Conservation (phyloP, 352 stramenopile genomes). For the Aphanomyces euteiches region DNA sequence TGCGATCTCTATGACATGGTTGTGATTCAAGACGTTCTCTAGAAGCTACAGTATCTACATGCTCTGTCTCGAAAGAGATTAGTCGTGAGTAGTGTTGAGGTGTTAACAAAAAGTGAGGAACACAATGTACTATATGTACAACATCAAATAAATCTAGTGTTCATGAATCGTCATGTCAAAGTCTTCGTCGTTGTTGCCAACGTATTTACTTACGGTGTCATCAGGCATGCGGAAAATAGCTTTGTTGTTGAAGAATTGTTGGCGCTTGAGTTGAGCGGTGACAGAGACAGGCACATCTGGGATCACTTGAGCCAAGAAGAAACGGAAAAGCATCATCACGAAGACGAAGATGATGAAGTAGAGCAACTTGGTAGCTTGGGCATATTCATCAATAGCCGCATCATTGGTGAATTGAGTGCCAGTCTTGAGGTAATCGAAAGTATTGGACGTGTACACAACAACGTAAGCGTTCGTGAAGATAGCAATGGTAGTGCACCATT, state of each 20-base stretch:
- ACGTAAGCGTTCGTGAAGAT: constrained; percentile 92
- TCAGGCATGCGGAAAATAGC: constrained; percentile 80
- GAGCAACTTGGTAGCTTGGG: constrained; percentile 59
- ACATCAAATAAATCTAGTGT: neutral
- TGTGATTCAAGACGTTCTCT: too few relatives aligned
- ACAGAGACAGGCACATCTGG: constrained; percentile 71
- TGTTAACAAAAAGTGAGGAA: neutral
- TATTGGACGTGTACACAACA: constrained; percentile 88
- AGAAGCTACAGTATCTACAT: too few relatives aligned
- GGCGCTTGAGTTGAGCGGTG: constrained; percentile 64
- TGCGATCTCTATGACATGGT: too few relatives aligned
- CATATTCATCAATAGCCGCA: constrained; percentile 53
- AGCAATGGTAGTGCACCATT: constrained; percentile 85
- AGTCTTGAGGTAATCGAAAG: constrained; percentile 25
- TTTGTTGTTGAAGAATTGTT: constrained; percentile 85
- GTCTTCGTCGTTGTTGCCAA: neutral
- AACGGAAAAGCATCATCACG: constrained; percentile 83
- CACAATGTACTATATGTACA: neutral
- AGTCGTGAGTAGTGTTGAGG: too few relatives aligned
- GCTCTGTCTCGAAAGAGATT: too few relatives aligned
- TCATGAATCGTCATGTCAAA: constrained; percentile 31
- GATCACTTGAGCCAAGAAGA: constrained; percentile 70
- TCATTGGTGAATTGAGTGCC: neutral
- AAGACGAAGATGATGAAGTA: constrained; percentile 77
- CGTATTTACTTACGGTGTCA: constrained; percentile 41